Base-by-base conservation (phyloP, 306 rosid species). In the Astragalus glycyphyllos region DNA sequence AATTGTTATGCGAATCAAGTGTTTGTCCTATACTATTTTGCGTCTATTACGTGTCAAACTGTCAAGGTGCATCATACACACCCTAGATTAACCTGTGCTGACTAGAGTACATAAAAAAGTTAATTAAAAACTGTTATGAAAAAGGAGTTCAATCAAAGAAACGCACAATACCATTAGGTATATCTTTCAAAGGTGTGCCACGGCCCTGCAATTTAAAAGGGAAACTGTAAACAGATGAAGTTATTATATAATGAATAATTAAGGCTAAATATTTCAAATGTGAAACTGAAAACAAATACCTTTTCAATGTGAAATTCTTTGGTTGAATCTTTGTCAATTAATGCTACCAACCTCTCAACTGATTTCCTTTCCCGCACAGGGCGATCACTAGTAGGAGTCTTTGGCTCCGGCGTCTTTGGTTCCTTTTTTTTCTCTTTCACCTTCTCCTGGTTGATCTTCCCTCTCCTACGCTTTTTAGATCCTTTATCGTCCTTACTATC, bases 281-380 rank as follows among this genome's bases (percentile, higher is more conserved):
- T 67, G 57, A 65, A 72, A 68, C 41, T 37, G 69, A 69, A 59
- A 69, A 42, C 11, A 4, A 68, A 62, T 48, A 95, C 99, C 99
- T 95, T 95, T 74, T 83, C 87, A 31, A 95, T 86, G 26, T 85
- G 92, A 79, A 95, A 83, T 81, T 91, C 99, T 90, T 79, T 91
- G 57, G 64, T 69, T 41, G 85, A 58, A 62, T 89, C 89, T 69
- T 77, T 95, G 55, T 95, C 99, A 46, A 87, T 69, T 34, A 92
- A 74, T 62, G 97, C 88, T 69, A 95, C 99, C 84, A 95, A 82
- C 86, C 99, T 89, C 82, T 95, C 99, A 80, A 95, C 99, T 35
- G 89, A 79, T 81, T 95, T 95, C 71, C 99, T 89, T 77, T 91
- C 99, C 16, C 99, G 96, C 32, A 91, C 86, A 29, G 99, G 99